phyloP scores from a whole-genome alignment of 1,284 basidiomycete species.

The Cryptococcus sp. region DNA sequence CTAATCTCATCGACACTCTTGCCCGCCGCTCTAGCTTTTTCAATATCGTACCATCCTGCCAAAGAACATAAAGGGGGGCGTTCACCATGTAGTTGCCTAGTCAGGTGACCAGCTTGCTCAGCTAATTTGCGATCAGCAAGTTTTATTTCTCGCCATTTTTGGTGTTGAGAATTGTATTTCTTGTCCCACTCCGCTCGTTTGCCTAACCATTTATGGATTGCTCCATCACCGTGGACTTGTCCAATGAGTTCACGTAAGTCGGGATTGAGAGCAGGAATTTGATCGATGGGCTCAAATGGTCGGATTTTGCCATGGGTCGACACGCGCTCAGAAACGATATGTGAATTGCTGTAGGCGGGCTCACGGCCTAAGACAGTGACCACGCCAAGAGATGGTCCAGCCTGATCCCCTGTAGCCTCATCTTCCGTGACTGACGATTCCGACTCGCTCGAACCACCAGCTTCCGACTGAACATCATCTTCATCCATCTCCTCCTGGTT shows the following conservation, averaged over 20 bases:
- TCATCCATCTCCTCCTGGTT: conserved; percentile 24
- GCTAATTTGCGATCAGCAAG: conserved; percentile 28
- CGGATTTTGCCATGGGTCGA: conserved; percentile 71
- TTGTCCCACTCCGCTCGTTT: conserved; percentile 39
- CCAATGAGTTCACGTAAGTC: conserved; percentile 31
- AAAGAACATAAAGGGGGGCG: conserved; percentile 37
- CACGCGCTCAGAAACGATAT: conserved; percentile 82
- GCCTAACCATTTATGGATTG: conserved; percentile 41
- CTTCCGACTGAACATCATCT: conserved; percentile 31
- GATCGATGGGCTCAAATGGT: conserved; percentile 65
- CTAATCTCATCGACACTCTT: conserved; percentile 40
- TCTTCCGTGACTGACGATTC: conserved; percentile 1
- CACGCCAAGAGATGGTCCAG: conserved; percentile 11
- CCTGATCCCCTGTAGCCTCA: conserved; percentile 1
- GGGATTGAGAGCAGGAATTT: conserved; percentile 44
- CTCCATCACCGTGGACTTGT: conserved; percentile 36
- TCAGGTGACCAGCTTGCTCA: conserved; percentile 40
- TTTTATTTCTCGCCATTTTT: conserved; percentile 32
- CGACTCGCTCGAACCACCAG: conserved; percentile 20
- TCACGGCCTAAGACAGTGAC: conserved; percentile 38
- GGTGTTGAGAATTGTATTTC: conserved; percentile 32
- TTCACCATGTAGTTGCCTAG: conserved; percentile 23
- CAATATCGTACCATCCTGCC: conserved; percentile 33
- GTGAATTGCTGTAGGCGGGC: conserved; percentile 30
- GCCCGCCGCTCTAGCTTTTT: conserved; percentile 35